Evolutionary conservation across 352 stramenopile species (phyloP).

Genomic region (Globisporangium heterothallicum): DNA sequence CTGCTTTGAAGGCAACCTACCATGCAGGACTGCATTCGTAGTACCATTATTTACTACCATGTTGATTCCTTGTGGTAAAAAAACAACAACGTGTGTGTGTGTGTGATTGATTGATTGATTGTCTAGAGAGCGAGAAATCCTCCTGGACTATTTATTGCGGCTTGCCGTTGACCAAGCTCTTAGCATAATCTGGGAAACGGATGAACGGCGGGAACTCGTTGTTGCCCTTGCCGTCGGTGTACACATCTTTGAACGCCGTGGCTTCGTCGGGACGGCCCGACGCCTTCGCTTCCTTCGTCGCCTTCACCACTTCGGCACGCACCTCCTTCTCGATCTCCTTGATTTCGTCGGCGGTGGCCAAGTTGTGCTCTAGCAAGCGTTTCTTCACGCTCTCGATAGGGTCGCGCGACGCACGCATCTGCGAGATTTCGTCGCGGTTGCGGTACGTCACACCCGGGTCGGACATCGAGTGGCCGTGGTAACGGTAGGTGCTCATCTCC

Average conservation of each 20-base stretch:
- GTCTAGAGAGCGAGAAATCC: no score
- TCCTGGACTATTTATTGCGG: conserved; percentile 13
- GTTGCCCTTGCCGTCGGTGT: conserved; percentile 84
- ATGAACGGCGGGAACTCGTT: conserved; percentile 95
- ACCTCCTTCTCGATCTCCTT: conserved; percentile 99
- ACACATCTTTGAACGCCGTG: conserved; percentile 83
- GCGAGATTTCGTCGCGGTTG: conserved; percentile 99
- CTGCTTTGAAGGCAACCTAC: no score
- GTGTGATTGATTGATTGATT: no score
- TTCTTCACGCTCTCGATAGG: conserved; percentile 99
- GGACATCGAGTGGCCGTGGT: conserved; percentile 99
- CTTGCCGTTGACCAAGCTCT: conserved; percentile 91
- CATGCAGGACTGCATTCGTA: no score
- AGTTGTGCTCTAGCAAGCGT: conserved; percentile 92
- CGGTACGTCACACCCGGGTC: conserved; percentile 99
- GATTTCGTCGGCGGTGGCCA: conserved; percentile 95
- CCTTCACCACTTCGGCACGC: conserved; percentile 95
- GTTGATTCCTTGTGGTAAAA: no score
- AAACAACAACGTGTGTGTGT: conserved; percentile 6
- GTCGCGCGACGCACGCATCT: conserved; percentile 97
- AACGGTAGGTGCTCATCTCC: conserved; percentile 99
- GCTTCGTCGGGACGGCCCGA: conserved; percentile 42
- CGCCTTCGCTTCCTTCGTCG: conserved; percentile 91
- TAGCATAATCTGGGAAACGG: conserved; percentile 95
- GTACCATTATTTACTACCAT: no score